Evolutionary conservation across 352 stramenopile species (phyloP).

Genomic region (Chrysophaeum taylorii): DNA sequence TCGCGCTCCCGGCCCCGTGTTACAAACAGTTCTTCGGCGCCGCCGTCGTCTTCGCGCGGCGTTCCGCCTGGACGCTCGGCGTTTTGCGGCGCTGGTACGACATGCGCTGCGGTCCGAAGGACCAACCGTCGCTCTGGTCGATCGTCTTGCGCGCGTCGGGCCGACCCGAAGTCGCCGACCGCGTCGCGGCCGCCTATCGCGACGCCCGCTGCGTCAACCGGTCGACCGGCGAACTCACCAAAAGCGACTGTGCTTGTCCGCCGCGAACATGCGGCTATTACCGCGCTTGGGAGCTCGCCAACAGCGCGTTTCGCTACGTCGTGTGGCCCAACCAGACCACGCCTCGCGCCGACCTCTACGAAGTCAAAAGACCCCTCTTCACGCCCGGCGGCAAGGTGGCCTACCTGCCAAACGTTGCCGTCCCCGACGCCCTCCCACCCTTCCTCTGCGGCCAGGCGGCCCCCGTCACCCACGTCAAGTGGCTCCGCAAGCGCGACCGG

Average conservation of each 20-base stretch:
- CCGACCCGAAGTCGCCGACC: neutral
- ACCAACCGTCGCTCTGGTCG: slow-evolving; percentile 1
- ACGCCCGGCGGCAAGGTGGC: neutral
- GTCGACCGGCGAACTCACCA: neutral
- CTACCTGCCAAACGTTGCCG: neutral
- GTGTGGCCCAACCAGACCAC: neutral
- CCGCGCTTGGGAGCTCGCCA: neutral
- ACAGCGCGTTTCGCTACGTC: neutral
- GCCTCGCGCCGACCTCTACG: neutral
- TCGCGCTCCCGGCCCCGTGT: slow-evolving; percentile 2
- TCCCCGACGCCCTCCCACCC: neutral
- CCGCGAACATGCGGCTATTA: slow-evolving; percentile 1
- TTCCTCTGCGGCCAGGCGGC: neutral
- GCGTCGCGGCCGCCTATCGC: neutral
- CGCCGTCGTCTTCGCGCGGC: neutral
- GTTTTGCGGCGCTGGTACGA: neutral
- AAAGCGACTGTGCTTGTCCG: neutral
- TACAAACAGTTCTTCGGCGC: slow-evolving; percentile 10
- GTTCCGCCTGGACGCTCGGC: neutral
- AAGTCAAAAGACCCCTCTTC: neutral
- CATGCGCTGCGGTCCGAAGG: slow-evolving; percentile 1
- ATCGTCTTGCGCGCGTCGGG: slow-evolving; percentile 1
- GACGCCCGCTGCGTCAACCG: slow-evolving; percentile 6
- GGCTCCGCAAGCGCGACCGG: neutral
- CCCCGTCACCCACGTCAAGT: slow-evolving; percentile 1